phyloP scores from a whole-genome alignment of 2,329 filamentous ascomycete species.

The Mollisiaceae sp. region DNA sequence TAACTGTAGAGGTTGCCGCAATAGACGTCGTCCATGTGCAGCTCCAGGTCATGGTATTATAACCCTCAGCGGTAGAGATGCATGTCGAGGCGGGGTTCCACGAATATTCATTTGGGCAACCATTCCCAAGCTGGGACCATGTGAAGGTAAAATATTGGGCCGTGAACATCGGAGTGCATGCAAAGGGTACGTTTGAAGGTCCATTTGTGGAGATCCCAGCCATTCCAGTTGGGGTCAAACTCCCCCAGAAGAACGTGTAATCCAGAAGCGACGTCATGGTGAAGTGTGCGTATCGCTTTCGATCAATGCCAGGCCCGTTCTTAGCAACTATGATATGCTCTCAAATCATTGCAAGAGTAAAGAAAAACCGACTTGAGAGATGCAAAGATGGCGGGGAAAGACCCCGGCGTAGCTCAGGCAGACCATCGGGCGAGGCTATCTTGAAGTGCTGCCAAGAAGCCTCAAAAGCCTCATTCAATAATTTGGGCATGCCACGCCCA shows the following conservation, averaged over 20 bases:
- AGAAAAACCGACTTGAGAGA: background rate
- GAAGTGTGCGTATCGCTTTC: background rate
- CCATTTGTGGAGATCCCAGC: constrained; percentile 10
- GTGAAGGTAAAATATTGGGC: constrained; percentile 8
- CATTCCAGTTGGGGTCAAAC: constrained; percentile 1
- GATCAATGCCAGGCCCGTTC: background rate
- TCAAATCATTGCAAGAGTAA: constrained; percentile 1
- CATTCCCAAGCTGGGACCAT: constrained; percentile 3
- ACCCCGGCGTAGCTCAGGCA: background rate
- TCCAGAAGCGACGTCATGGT: background rate
- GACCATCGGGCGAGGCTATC: background rate
- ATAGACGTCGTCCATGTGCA: constrained; percentile 5
- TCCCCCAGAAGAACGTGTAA: constrained; percentile 5
- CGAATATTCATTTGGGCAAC: constrained; percentile 1
- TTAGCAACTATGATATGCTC: background rate
- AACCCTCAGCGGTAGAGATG: background rate
- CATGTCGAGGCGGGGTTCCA: constrained; percentile 5
- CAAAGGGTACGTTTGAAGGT: constrained; percentile 1
- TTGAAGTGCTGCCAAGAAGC: background rate
- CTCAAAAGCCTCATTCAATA: constrained; percentile 8
- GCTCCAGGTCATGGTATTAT: constrained; percentile 8
- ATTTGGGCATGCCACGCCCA: background rate
- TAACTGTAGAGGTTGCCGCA: background rate
- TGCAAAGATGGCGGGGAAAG: background rate
- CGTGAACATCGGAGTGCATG: background rate